Conservation (phyloP, 208 protist species). For the Herpetomonas samuelpessoai region DNA sequence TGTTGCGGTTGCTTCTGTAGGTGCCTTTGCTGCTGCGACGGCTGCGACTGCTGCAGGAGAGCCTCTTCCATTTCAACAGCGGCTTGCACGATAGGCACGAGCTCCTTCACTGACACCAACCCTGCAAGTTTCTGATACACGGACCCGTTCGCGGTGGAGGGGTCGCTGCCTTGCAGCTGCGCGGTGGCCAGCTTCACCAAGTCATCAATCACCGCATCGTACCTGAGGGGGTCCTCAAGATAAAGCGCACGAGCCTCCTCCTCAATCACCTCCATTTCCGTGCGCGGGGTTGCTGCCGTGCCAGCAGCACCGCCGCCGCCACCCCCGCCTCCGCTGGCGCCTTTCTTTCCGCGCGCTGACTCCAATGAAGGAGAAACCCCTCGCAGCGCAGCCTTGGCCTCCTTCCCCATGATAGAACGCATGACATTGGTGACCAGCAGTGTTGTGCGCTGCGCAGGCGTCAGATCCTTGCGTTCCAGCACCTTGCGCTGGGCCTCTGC, state of each 20-base stretch:
- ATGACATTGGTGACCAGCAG: background rate
- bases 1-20: too few relatives aligned
- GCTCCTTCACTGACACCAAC: background rate
- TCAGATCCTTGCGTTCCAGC: background rate
- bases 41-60: too few relatives aligned
- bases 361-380: too few relatives aligned
- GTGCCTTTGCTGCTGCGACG: too few relatives aligned
- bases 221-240: slow-evolving; percentile 69
- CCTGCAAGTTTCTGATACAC: background rate
- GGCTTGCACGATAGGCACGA: background rate
- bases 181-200: slow-evolving; percentile 36
- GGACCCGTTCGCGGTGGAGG: too few relatives aligned
- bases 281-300: slow-evolving; percentile 10
- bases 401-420: background rate
- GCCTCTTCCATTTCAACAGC: too few relatives aligned
- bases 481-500: background rate
- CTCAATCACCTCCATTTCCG: slow-evolving; percentile 59
- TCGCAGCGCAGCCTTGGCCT: background rate
- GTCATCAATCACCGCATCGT: slow-evolving; percentile 80
- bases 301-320: too few relatives aligned
- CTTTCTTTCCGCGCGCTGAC: background rate
- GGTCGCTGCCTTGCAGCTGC: slow-evolving; percentile 5
- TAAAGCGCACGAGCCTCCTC: slow-evolving; percentile 73
- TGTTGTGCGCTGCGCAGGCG: background rate
- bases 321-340: too few relatives aligned